Conservation (phyloP, 1,139 yeast species). For the Hemisphaericaspora lyxosophila region DNA sequence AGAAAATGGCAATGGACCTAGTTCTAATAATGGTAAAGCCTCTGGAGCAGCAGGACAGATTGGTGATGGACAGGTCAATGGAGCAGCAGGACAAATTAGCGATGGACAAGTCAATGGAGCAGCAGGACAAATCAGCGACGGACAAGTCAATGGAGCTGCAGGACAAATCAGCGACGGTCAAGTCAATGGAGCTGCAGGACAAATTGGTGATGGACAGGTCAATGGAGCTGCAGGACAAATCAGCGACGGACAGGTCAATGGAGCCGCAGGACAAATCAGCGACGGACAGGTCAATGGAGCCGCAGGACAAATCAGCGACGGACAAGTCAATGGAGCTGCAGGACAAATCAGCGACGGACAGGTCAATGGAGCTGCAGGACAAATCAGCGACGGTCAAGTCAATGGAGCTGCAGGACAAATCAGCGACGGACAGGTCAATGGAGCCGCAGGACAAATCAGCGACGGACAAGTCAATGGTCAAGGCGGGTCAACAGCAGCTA, state of each 20-base stretch:
- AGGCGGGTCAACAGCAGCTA: slow-evolving; percentile 27
- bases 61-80: too few species aligned
- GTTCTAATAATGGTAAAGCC: too few species aligned
- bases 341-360: slow-evolving; percentile 47
- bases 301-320: slow-evolving; percentile 56
- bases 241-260: slow-evolving; percentile 41
- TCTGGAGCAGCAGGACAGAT: too few species aligned
- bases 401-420: slow-evolving; percentile 31
- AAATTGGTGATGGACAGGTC: slow-evolving; percentile 19
- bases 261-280: slow-evolving; percentile 31
- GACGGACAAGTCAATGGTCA: slow-evolving; percentile 43
- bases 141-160: slow-evolving; percentile 24
- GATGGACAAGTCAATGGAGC: too few species aligned
- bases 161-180: slow-evolving; percentile 50
- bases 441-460: slow-evolving; percentile 36
- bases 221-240: slow-evolving; percentile 32
- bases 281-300: slow-evolving; percentile 40
- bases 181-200: slow-evolving; percentile 25
- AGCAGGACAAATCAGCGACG: too few species aligned
- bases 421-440: slow-evolving; percentile 37
- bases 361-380: slow-evolving; percentile 20
- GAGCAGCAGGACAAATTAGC: too few species aligned
- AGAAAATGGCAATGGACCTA: too few species aligned
- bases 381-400: slow-evolving; percentile 23
- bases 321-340: slow-evolving; percentile 51